Conservation (phyloP, 805 yeast species). For the Blastobotrys parvus region DNA sequence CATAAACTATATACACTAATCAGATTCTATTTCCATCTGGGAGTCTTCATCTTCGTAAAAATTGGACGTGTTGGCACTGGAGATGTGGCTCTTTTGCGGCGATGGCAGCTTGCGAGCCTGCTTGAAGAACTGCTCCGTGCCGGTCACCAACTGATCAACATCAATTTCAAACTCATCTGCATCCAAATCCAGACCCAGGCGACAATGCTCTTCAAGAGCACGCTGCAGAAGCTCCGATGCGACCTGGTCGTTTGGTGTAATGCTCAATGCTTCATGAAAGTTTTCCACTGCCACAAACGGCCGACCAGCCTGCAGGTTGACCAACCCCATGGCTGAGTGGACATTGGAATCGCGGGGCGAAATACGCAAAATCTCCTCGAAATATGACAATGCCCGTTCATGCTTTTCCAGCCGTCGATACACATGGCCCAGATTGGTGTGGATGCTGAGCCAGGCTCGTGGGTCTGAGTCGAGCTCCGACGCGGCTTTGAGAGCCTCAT, state of each 20-base stretch:
- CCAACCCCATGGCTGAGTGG: conserved; percentile 76
- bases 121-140: background rate
- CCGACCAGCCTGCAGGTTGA: conserved; percentile 63
- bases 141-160: background rate
- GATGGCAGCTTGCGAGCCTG: background rate
- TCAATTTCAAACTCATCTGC: background rate
- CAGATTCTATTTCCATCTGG: conserved; percentile 15
- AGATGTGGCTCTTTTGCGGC: background rate
- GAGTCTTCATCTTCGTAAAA: conserved; percentile 13
- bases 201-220: conserved; percentile 36
- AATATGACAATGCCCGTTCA: conserved; percentile 63
- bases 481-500: conserved; percentile 64
- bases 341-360: conserved; percentile 67
- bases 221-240: conserved; percentile 74
- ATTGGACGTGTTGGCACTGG: background rate
- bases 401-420: conserved; percentile 57
- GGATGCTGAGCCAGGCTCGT: conserved; percentile 76
- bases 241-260: conserved; percentile 72
- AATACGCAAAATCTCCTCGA: conserved; percentile 63
- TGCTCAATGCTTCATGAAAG: conserved; percentile 72
- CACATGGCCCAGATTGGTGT: conserved; percentile 82
- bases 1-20: conserved; percentile 4
- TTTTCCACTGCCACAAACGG: conserved; percentile 60
- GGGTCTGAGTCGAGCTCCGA: conserved; percentile 65
- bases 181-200: conserved; percentile 1